phyloP scores from a whole-genome alignment of 129 eudicot genomes.

The Logfia minima region DNA sequence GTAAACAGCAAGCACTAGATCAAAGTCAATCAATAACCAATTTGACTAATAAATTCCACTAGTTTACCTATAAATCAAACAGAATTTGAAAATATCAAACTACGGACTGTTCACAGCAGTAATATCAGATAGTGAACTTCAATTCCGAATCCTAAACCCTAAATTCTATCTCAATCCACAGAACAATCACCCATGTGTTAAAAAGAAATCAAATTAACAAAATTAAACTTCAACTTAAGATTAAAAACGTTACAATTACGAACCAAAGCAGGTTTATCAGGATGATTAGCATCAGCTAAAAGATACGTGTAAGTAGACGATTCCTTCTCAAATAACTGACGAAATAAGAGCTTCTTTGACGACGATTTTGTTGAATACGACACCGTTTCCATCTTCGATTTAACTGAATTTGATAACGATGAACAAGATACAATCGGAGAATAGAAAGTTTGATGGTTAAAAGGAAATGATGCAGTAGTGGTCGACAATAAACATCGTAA shows the following conservation, averaged over 20 bases:
- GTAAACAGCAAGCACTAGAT: too few species aligned
- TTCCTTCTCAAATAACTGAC: slow-evolving; percentile 96
- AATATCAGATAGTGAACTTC: background rate
- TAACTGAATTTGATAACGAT: slow-evolving; percentile 22
- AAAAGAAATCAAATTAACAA: background rate
- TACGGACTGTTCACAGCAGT: background rate
- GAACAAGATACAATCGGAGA: slow-evolving; percentile 28
- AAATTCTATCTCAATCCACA: background rate
- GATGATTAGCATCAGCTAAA: slow-evolving; percentile 92
- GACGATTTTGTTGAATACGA: slow-evolving; percentile 43
- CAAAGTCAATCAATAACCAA: too few species aligned
- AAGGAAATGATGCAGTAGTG: slow-evolving; percentile 11
- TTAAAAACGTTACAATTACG: background rate
- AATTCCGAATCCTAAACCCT: slow-evolving; percentile 7
- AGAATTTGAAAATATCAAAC: background rate
- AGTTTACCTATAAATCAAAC: background rate
- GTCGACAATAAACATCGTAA: slow-evolving; percentile 41
- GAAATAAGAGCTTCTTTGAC: slow-evolving; percentile 55
- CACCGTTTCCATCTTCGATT: slow-evolving; percentile 54
- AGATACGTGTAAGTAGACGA: slow-evolving; percentile 93
- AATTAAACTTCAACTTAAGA: background rate
- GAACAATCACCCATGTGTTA: background rate
- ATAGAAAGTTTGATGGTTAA: slow-evolving; percentile 17
- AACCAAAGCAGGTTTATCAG: slow-evolving; percentile 92
- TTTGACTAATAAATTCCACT: too few species aligned